Base-by-base conservation (phyloP, 2,329 filamentous ascomycete species). In the Colletotrichum cuscutae region DNA sequence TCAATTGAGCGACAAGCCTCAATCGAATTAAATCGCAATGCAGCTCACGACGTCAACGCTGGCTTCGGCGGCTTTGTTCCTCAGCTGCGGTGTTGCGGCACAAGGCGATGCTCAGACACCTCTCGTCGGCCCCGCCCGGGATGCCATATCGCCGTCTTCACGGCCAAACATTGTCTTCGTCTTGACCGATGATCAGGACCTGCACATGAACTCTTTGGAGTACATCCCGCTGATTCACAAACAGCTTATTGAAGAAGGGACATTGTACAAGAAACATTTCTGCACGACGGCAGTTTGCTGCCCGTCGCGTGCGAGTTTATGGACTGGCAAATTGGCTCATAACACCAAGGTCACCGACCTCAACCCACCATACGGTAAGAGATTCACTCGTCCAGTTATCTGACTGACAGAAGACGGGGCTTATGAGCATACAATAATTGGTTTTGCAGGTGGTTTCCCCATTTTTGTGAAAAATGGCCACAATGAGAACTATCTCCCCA, bases 211-310 rank as follows among this genome's bases (percentile, higher is more conserved):
- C 68, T 93, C 90, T 0, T 75, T 92, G 4, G 82, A 87, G 1
- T 91, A 91, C 75, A 89, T 89, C 80, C 89, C 88, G 0, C 80
- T 85, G 4, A 83, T 91, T 0, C 81, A 87, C 56, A 86, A 89
- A 73, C 85, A 90, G 74, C 77, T 93, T 2, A 80, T 84, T 8
- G 83, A 89, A 3, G 81, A 89, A 64, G 91, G 91, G 0, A 91
- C 89, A 0, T 84, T 85, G 1, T 93, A 88, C 75, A 82, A 83
- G 52, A 87, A 88, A 54, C 91, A 93, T 76, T 93, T 89, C 70
- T 91, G 90, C 76, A 93, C 91, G 0, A 89, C 90, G 0, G 86
- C 91, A 0, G 79, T 92, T 2, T 93, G 91, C 78, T 93, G 91
- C 75, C 91, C 91, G 0, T 91, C 90, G 0, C 84, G 91, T 3